Base-by-base conservation (phyloP, 2,329 filamentous ascomycete genomes). In the Penicillium sclerotiorum region DNA sequence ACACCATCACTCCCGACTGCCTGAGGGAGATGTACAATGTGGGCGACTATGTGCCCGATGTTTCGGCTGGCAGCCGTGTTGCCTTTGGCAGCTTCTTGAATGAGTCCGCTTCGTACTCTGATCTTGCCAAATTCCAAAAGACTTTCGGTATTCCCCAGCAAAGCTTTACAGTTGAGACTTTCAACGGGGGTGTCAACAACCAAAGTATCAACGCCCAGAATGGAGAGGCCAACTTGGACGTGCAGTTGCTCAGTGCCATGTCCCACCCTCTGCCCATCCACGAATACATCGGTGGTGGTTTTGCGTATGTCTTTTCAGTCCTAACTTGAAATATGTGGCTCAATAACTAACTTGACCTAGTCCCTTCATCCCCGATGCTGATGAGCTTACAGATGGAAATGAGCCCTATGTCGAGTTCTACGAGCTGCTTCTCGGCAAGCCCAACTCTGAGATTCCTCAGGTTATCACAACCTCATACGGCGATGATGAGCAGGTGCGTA, bases 401-500 rank as follows among this genome's bases (percentile, higher is more conserved):
- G 87, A 90, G 71, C 85, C 85, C 0, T 89, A 88, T 66, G 73
- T 88, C 1, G 77, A 77, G 12, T 88, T 81, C 73, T 73, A 88
- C 7, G 76, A 81, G 48, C 81, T 82, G 65, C 65, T 87, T 2
- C 76, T 86, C 1, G 67, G 70, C 1, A 77, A 79, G 52, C 60
- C 68, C 17, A 67, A 79, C 45, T 60, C 68, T 0, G 63, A 73
- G 6, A 73, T 89, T 1, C 85, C 86, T 0, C 78, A 83, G 39
- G 80, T 84, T 13, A 79, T 89, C 60, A 81, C 77, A 45, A 84
- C 81, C 11, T 87, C 83, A 0, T 89, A 89, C 64, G 85, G 83
- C 40, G 84, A 88, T 52, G 78, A 83, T 45, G 86, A 89, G 68
- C 60, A 62, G 50, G 59, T 62, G 51, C 45, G 41, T 11, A 21